phyloP scores from a whole-genome alignment of 257 asterid species.

The Gentiana straminea region DNA sequence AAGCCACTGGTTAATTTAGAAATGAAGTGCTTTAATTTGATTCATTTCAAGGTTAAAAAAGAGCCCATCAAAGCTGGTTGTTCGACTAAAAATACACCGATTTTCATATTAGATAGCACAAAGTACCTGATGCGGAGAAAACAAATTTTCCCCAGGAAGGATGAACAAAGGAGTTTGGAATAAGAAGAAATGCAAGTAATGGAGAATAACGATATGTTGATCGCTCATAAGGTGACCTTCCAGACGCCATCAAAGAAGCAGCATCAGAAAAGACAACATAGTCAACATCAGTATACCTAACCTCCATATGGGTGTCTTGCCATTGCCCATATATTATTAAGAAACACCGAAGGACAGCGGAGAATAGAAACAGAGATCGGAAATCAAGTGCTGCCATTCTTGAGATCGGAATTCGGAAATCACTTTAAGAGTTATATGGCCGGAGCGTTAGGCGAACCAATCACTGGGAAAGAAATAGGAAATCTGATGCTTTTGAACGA shows the following conservation, averaged over 20 bases:
- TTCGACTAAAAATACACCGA: neutral
- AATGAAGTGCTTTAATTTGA: neutral
- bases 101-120: neutral
- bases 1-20: neutral
- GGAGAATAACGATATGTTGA: constrained; percentile 96
- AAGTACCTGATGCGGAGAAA: constrained; percentile 70
- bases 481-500: no score
- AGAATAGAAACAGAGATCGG: constrained; percentile 38
- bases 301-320: constrained; percentile 93
- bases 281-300: constrained; percentile 86
- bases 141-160: constrained; percentile 80
- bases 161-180: constrained; percentile 74
- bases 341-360: constrained; percentile 58
- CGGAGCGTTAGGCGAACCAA: no score
- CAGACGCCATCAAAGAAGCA: constrained; percentile 59
- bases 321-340: constrained; percentile 77
- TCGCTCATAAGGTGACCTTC: constrained; percentile 83
- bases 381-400: constrained; percentile 39
- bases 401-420: neutral
- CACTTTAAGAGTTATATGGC: no score
- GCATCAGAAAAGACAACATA: constrained; percentile 92
- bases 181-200: constrained; percentile 59
- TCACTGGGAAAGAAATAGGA: no score
- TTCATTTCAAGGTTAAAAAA: neutral
- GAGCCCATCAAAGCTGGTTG: neutral